These are phyloP conservation scores for Phellopilus nigrolimitatus DNA, from an alignment of 1,284 basidiomycete species.

Conservation along the genomic window DNA sequence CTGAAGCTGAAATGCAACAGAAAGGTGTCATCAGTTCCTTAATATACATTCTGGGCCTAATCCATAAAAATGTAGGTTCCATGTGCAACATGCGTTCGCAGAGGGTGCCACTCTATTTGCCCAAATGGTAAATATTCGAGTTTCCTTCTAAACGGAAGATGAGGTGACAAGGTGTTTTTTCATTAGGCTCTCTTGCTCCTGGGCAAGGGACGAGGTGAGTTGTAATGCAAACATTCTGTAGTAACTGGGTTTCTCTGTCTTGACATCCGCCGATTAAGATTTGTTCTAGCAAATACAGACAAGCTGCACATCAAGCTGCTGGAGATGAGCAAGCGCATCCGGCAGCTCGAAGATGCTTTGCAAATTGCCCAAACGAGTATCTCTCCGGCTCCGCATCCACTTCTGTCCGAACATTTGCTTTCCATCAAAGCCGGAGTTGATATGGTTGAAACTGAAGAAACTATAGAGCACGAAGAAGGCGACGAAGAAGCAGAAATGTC, in stretches of 20 bases:
- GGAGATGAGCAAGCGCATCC: slow-evolving; percentile 20
- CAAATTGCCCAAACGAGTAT: slow-evolving; percentile 14
- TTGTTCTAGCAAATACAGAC: slow-evolving; percentile 20
- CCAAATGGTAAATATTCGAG: slow-evolving; percentile 11
- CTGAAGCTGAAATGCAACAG: slow-evolving; percentile 20
- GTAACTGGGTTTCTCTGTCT: too few species aligned
- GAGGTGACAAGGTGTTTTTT: neutral
- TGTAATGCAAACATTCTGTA: too few species aligned
- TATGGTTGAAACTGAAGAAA: neutral
- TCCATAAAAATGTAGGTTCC: slow-evolving; percentile 9
- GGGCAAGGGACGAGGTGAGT: slow-evolving; percentile 18
- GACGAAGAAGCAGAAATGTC: slow-evolving; percentile 11
- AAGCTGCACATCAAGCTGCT: slow-evolving; percentile 15
- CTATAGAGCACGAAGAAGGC: neutral
- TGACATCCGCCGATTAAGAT: slow-evolving; percentile 9
- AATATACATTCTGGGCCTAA: neutral
- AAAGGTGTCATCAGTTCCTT: slow-evolving; percentile 9
- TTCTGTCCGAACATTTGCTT: slow-evolving; percentile 13
- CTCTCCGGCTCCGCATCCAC: slow-evolving; percentile 14
- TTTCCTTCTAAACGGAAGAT: neutral
- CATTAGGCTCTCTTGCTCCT: slow-evolving; percentile 10
- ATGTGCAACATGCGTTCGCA: slow-evolving; percentile 16
- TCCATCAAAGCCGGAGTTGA: slow-evolving; percentile 15
- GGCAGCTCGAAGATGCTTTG: slow-evolving; percentile 20
- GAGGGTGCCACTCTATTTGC: slow-evolving; percentile 18